These are phyloP conservation scores for Emergomyces orientalis DNA, from an alignment of 2,329 filamentous ascomycete genomes.

Conservation along the genomic window DNA sequence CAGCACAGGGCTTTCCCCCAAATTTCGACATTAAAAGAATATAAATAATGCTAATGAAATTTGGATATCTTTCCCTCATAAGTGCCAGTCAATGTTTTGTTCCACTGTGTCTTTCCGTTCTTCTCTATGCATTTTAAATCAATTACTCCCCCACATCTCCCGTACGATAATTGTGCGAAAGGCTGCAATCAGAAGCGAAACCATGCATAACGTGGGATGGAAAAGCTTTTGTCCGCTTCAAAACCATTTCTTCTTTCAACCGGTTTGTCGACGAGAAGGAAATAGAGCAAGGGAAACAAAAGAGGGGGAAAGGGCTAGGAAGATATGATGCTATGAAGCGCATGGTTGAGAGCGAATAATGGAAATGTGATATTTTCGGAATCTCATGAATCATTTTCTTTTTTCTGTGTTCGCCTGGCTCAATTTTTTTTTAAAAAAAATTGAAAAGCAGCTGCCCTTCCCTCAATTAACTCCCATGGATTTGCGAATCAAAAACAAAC, in stretches of 20 bases:
- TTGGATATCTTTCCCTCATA: slow-evolving; percentile 99
- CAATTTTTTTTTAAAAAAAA: neutral
- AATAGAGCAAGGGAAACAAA: neutral
- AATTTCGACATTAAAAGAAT: slow-evolving; percentile 26
- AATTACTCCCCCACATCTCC: neutral
- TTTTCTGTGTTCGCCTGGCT: slow-evolving; percentile 1
- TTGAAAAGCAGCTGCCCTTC: neutral
- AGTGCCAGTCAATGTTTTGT: slow-evolving; percentile 61
- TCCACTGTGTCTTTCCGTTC: slow-evolving; percentile 23
- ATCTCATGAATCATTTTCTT: neutral
- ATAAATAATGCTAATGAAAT: slow-evolving; percentile 25
- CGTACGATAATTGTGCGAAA: neutral
- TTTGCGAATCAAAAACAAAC: neutral
- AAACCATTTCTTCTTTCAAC: neutral
- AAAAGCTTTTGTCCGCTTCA: neutral
- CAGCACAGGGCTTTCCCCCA: slow-evolving; percentile 98
- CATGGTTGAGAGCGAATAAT: slow-evolving; percentile 1
- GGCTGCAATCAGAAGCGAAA: slow-evolving; percentile 1
- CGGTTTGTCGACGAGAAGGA: neutral
- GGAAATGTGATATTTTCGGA: neutral
- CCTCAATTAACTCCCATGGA: neutral
- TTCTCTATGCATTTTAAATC: neutral
- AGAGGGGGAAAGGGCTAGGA: neutral
- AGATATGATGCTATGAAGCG: neutral
- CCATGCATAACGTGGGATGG: slow-evolving; percentile 4